phyloP scores from a whole-genome alignment of 169 alveolate species.

The Eimeria maxima region DNA sequence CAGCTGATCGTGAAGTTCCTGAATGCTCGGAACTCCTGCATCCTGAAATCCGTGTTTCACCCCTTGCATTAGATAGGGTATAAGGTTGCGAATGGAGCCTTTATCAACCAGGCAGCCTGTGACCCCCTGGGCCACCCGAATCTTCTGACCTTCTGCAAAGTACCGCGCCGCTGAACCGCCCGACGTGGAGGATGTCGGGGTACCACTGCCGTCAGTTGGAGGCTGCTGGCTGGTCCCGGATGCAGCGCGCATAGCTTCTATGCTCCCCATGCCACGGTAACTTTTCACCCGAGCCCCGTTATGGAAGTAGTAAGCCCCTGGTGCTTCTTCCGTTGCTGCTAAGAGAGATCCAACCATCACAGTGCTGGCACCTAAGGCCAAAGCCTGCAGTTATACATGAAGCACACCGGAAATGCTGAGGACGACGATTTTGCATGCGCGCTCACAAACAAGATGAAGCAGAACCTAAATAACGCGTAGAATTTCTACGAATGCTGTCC shows the following conservation, averaged over 20 bases:
- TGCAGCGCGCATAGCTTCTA: constrained; percentile 86
- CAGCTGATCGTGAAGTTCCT: constrained; percentile 72
- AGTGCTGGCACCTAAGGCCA: constrained; percentile 96
- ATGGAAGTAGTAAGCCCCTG: constrained; percentile 95
- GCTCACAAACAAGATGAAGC: neutral
- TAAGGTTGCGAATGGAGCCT: constrained; percentile 91
- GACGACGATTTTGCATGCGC: neutral
- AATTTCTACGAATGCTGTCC: neutral
- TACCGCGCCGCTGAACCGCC: constrained; percentile 87
- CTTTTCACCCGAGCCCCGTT: constrained; percentile 90
- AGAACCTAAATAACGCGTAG: neutral
- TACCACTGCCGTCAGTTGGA: constrained; percentile 30
- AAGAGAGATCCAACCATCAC: constrained; percentile 96
- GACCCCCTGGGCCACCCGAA: constrained; percentile 93
- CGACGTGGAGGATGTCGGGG: neutral
- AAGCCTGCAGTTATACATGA: constrained; percentile 83
- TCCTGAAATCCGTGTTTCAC: constrained; percentile 85
- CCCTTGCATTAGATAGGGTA: constrained; percentile 91
- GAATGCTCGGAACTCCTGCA: constrained; percentile 75
- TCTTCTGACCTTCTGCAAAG: constrained; percentile 87
- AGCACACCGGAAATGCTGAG: neutral
- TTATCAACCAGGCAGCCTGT: constrained; percentile 93
- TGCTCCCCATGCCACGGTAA: constrained; percentile 90
- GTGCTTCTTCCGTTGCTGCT: constrained; percentile 97
- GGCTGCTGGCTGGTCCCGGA: constrained; percentile 42